Percentiles rank a stretch among this genome's conserved stretches.
phyloP scores from a whole-genome alignment of 23 red algal species.

The Gracilaria vermiculophylla region DNA sequence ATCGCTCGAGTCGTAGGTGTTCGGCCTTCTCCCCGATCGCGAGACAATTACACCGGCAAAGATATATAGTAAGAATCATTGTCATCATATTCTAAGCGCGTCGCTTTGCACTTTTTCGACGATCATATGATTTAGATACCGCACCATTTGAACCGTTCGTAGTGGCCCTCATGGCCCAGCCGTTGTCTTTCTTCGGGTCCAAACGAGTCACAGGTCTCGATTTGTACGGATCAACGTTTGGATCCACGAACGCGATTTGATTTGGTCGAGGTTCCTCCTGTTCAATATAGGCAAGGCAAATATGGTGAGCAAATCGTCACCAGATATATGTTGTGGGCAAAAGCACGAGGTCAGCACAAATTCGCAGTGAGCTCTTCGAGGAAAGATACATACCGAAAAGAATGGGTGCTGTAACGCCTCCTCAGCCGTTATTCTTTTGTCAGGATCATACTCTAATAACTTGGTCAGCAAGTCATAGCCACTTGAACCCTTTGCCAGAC shows the following conservation, averaged over 20 bases:
- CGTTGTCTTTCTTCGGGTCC: slow-evolving; percentile 80
- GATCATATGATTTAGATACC: slow-evolving; percentile 29
- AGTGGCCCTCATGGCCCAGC: slow-evolving; percentile 77
- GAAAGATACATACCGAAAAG: slow-evolving; percentile 61
- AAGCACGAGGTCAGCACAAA: too few relatives aligned
- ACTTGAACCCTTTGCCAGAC: slow-evolving; percentile 21
- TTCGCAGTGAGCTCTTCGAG: neutral
- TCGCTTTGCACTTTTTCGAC: slow-evolving; percentile 40
- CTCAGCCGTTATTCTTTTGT: slow-evolving; percentile 80
- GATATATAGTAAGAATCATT: slow-evolving; percentile 15
- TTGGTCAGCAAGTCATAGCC: slow-evolving; percentile 74
- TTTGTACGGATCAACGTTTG: slow-evolving; percentile 74
- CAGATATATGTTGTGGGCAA: neutral
- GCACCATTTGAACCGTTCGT: slow-evolving; percentile 53
- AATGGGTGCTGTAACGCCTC: slow-evolving; percentile 72
- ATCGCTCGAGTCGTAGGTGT: slow-evolving; percentile 31
- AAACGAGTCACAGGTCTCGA: slow-evolving; percentile 79
- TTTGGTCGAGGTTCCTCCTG: slow-evolving; percentile 79
- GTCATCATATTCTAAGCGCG: slow-evolving; percentile 28
- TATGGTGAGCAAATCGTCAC: neutral
- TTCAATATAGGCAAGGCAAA: too few relatives aligned
- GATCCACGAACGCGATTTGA: slow-evolving; percentile 64
- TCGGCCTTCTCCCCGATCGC: slow-evolving; percentile 6
- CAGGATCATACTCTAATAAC: slow-evolving; percentile 84
- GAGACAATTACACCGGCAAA: slow-evolving; percentile 16